Percentiles rank a stretch among this genome's conserved stretches.
Conservation (phyloP, 257 asterid species). For the Echites panduratus region DNA sequence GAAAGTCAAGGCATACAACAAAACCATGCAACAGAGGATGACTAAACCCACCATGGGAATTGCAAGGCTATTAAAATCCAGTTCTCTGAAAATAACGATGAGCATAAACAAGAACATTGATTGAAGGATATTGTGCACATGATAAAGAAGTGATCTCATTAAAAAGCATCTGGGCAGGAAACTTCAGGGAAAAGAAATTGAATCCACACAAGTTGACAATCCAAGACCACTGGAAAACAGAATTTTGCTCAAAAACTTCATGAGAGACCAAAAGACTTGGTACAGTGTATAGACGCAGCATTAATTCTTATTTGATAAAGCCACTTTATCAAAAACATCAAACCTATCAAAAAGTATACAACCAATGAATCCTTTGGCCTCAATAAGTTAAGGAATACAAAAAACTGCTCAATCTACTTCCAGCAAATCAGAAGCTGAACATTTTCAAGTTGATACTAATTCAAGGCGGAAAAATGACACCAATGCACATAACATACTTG, state of each 20-base stretch:
- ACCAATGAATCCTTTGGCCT: background rate
- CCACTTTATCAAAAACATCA: background rate
- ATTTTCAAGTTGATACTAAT: background rate
- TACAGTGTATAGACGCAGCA: background rate
- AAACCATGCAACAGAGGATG: background rate
- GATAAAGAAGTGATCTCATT: too few relatives aligned
- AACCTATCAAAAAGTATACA: background rate
- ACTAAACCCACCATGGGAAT: background rate
- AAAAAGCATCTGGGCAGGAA: background rate
- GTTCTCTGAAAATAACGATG: background rate
- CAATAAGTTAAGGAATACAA: background rate
- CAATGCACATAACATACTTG: background rate
- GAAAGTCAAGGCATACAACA: conserved; percentile 39
- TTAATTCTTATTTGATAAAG: background rate
- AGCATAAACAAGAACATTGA: background rate
- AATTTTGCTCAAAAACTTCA: background rate
- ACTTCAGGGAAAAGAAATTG: background rate
- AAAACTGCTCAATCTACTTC: background rate
- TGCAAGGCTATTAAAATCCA: background rate
- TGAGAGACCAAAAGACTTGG: background rate
- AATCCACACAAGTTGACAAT: background rate
- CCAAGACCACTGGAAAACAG: background rate
- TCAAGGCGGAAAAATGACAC: background rate
- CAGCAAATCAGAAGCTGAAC: background rate
- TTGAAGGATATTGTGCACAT: background rate